Percentiles rank a stretch among this genome's conserved stretches.
Evolutionary conservation across 805 yeast genomes (phyloP).

Genomic region (Saccharomyces jurei): DNA sequence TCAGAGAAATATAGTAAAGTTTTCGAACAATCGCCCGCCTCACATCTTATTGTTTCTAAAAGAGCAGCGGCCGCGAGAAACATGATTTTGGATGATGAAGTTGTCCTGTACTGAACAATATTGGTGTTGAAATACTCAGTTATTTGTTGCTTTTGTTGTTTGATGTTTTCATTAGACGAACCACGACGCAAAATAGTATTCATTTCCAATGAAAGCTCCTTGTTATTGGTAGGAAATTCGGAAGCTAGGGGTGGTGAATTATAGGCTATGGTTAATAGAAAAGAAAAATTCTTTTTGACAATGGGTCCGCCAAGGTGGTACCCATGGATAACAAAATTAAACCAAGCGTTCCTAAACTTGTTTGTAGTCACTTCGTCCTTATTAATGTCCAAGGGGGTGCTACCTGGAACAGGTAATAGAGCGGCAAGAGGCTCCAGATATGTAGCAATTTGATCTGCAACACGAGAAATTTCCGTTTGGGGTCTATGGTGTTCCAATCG

Average conservation of each 20-base stretch:
- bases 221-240: conserved; percentile 67
- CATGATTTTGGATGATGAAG: conserved; percentile 74
- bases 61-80: conserved; percentile 76
- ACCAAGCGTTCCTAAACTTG: conserved; percentile 85
- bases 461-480: conserved; percentile 59
- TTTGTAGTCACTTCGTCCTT: conserved; percentile 42
- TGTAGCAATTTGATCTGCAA: conserved; percentile 58
- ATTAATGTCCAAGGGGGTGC: conserved; percentile 33
- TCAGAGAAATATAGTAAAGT: conserved; percentile 75
- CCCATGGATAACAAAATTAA: conserved; percentile 87
- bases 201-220: conserved; percentile 87
- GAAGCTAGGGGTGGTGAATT: conserved; percentile 84
- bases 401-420: conserved; percentile 53
- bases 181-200: conserved; percentile 87
- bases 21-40: conserved; percentile 75
- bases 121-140: conserved; percentile 33
- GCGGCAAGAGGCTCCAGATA: conserved; percentile 69
- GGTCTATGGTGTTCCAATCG: conserved; percentile 72
- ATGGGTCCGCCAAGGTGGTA: conserved; percentile 54
- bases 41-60: conserved; percentile 71
- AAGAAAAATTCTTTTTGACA: conserved; percentile 38
- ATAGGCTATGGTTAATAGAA: conserved; percentile 67
- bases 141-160: conserved; percentile 60
- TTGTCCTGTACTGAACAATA: conserved; percentile 42
- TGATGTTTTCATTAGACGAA: conserved; percentile 71